Conservation (phyloP, 139 green algal genomes). For the Yamagishiella unicocca region DNA sequence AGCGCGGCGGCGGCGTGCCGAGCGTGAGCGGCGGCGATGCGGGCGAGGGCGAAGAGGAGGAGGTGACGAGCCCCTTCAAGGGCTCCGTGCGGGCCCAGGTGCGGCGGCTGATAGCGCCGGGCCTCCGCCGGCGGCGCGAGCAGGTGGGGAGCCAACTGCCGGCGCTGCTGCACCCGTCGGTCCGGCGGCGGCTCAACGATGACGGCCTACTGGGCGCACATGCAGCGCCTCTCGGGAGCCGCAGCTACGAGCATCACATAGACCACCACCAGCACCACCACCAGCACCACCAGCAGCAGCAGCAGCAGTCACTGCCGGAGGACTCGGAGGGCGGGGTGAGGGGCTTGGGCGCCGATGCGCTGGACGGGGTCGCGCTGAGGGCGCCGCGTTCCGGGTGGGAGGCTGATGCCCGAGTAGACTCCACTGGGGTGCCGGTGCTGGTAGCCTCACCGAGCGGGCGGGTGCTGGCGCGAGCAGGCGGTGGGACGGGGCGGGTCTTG, state of each 20-base stretch:
- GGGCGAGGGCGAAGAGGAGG: not conserved
- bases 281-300: not conserved
- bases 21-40: not conserved
- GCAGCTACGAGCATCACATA: not conserved
- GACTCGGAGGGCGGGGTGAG: not conserved
- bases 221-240: not conserved
- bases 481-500: too few species aligned
- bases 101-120: not conserved
- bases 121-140: not conserved
- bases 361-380: not conserved
- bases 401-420: too few species aligned
- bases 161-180: conserved; percentile 2
- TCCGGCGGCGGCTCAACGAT: not conserved
- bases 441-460: too few species aligned
- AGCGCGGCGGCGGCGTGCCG: too few species aligned
- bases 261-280: not conserved
- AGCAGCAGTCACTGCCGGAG: not conserved
- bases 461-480: too few species aligned
- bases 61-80: conserved; percentile 32
- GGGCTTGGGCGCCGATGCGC: not conserved
- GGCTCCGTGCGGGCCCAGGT: not conserved
- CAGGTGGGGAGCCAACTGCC: not conserved
- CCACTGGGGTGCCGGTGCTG: too few species aligned
- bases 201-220: not conserved
- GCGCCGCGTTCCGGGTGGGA: too few species aligned